Base-by-base conservation (phyloP, 768 basidiomycete species). In the Suillus cothurnatus region DNA sequence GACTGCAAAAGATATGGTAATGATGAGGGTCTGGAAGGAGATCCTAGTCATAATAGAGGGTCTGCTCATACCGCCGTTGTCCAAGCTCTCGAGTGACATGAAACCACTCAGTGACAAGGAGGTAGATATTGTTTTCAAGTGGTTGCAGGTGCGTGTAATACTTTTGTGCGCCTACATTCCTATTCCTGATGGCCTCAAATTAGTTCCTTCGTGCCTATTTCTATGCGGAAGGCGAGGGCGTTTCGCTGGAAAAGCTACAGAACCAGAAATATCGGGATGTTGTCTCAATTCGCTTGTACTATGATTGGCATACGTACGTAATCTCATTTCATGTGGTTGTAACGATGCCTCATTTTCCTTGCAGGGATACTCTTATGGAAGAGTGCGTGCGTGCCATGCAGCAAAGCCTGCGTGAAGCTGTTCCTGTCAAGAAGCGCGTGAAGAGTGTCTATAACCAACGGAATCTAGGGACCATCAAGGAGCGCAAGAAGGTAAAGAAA, bases 71-170 rank as follows among this genome's bases (percentile, higher is more conserved):
- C 97, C 97, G 4, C 93, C 96, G 3, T 77, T 99, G 63, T 93
- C 91, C 6, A 94, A 97, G 66, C 79, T 86, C 21, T 82, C 90
- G 12, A 94, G 94, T 52, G 92, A 95, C 62, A 91, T 99, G 94
- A 91, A 93, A 70, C 91, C 95, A 1, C 76, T 99, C 73, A 89
- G 85, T 32, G 97, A 99, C 72, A 96, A 97, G 78, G 97, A 98
- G 79, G 92, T 99, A 43, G 97, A 99, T 74, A 91, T 98, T 65
- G 97, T 96, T n/a, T 94, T 98, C 81, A 97, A 95, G 75, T 98
- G 97, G 94, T 76, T 99, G 62, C 96, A 95, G 88, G 95, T 93
- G 64, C 21, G 77, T 71, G n/a, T 67, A 28, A 28, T 41, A 1
- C 11, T 41, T 28, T n/a, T 31, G 19, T 41, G 12, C 12, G 6